Conservation (phyloP, 78 protist genomes). For the Polysphondylium violaceum region DNA sequence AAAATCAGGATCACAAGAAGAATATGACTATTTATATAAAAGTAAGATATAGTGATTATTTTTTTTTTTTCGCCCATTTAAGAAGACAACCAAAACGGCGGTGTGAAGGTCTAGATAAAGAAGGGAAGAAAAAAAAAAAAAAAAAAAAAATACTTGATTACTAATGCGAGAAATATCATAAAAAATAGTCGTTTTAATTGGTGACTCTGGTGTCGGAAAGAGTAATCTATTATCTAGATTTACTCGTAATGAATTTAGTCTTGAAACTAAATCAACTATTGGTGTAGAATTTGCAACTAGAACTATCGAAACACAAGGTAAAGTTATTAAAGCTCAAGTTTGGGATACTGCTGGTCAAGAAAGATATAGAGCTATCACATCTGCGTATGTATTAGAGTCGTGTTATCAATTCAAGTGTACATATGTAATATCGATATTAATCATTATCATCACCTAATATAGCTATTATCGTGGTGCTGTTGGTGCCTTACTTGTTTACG, state of each 20-base stretch:
- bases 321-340: constrained; percentile 85
- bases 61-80: background rate
- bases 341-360: constrained; percentile 88
- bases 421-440: too few species aligned
- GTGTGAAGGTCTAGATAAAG: background rate
- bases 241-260: constrained; percentile 96
- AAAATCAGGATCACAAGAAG: constrained; percentile 75
- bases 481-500: constrained; percentile 92
- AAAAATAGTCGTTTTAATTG: constrained; percentile 96
- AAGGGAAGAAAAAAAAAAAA: background rate
- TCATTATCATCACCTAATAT: constrained; percentile 10
- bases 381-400: constrained; percentile 69
- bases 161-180: background rate
- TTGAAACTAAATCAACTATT: constrained; percentile 98
- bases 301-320: constrained; percentile 90
- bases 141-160: background rate
- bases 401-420: too few species aligned
- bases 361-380: constrained; percentile 86
- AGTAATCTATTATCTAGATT: constrained; percentile 90
- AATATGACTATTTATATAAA: constrained; percentile 84
- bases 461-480: constrained; percentile 95
- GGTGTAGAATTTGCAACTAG: constrained; percentile 99
- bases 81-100: background rate
- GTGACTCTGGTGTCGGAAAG: constrained; percentile 99
- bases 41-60: constrained; percentile 17